Base-by-base conservation (phyloP, 192 early-diverging fungal genomes). In the Backusella macrospora region DNA sequence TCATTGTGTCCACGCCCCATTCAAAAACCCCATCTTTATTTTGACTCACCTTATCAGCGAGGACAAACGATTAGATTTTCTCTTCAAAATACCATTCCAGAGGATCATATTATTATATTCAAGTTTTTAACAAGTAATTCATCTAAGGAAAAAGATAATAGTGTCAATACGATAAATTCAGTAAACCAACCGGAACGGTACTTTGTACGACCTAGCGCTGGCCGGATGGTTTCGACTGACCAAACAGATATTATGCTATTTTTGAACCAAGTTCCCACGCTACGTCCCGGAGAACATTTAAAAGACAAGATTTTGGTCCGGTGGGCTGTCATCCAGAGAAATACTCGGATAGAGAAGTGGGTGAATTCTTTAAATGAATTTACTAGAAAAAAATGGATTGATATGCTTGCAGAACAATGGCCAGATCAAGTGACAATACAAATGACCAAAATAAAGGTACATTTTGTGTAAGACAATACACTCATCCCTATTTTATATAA, bases 191-290 rank as follows among this genome's bases (percentile, higher is more conserved):
- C 67, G 13, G 78, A 79, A 44, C 59, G 78, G 21, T 79, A 79
- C 34, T 79, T 74, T 72, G 70, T 79, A n/a, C 73, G 68, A 45
- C 78, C 78, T 40, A 79, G 78, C 39, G 73, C 78, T 68, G 78
- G 78, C 16, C 39, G 47, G 26, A 75, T 79, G 29, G 39, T 42
- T 23, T 37, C 69, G 15, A 34, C 16, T 62, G 71, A 68, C 62
- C 70, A 71, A 43, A 44, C 70, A 37, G 49, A 71, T 44, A 74
- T 79, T 21, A 43, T 70, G 47, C 48, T 79, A 38, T 71, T 79
- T 65, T 47, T 79, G 10, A 79, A 79, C 46, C 69, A 79, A 15
- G 64, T 62, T 29, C 78, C 78, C 15, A 64, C 47, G 7, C 5
- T 78, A 26, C n/a, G 52, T 8, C 67, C 38, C 1, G 73, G 72